Base-by-base conservation (phyloP, 306 rosid genomes). In the Ormosia emarginata region DNA sequence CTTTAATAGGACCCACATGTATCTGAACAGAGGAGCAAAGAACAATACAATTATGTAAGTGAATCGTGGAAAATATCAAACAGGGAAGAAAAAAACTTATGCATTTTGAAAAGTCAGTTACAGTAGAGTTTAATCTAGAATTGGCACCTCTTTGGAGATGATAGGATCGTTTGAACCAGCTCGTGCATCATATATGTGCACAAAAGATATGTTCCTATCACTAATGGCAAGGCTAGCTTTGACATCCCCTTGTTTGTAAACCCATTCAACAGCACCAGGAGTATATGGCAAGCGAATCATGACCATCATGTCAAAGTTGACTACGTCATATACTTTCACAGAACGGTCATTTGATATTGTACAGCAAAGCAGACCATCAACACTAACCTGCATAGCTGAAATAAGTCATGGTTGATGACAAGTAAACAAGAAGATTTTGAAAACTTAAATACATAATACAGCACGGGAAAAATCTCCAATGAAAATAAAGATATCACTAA, bases 301-400 rank as follows among this genome's bases (percentile, higher is more conserved):
- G 87, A 91, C 99, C 97, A 95, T 95, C 99, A 95, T 95, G 83
- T 95, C 99, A 80, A 71, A 95, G 91, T 95, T 93, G 71, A 95
- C 97, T 46, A 95, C 99, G 6, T 95, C 99, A 71, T 95, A 95
- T 87, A 95, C 90, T 90, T 95, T 95, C 71, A 92, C 98, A 64
- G 98, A 87, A 6, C 72, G 90, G 76, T 95, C 99, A 80, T 82
- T 84, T 68, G 99, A 95, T 90, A 93, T 95, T 56, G 99, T 93
- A 82, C 94, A 92, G 87, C 99, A 95, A 72, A 95, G 97, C 89
- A 93, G 80, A 85, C 99, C 99, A 87, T 95, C 99, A 80, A 78
- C 40, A 75, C 99, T 95, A 89, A 95, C 99, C 99, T 95, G 99
- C 90, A 87, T 10, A 64, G 87, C 90, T 85, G 90, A 91, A 86